These are phyloP conservation scores for Sarocladium strictum DNA, from an alignment of 2,329 filamentous ascomycete species.

Conservation along the genomic window DNA sequence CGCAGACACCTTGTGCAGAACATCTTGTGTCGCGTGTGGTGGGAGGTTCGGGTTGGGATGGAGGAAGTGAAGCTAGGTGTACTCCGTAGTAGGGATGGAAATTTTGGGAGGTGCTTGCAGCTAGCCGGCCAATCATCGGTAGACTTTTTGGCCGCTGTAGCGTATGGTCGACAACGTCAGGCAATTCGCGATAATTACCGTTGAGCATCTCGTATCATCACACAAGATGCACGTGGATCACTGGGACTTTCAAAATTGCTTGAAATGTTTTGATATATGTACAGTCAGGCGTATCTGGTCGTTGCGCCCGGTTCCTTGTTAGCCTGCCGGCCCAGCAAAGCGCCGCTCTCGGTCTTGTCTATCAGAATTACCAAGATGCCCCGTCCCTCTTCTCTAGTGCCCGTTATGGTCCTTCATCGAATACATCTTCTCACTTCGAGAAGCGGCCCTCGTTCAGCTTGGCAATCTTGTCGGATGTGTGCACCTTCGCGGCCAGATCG, in stretches of 20 bases:
- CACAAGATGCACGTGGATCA: too few species aligned
- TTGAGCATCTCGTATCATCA: too few species aligned
- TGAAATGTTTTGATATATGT: not conserved
- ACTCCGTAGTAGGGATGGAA: slow-evolving; percentile 15
- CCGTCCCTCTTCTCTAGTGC: not conserved
- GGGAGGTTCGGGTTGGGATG: slow-evolving; percentile 16
- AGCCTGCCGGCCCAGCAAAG: not conserved
- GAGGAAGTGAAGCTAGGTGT: slow-evolving; percentile 15
- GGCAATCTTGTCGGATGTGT: slow-evolving; percentile 33
- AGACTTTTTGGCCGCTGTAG: not conserved
- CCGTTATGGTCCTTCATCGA: not conserved
- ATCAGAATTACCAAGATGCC: not conserved
- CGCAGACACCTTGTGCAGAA: slow-evolving; percentile 45
- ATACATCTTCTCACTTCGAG: not conserved
- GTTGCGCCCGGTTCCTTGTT: not conserved
- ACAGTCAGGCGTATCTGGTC: not conserved
- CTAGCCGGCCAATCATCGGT: slow-evolving; percentile 6
- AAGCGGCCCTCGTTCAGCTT: slow-evolving; percentile 26
- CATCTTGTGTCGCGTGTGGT: slow-evolving; percentile 25
- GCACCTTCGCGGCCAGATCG: slow-evolving; percentile 31
- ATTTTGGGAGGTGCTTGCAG: not conserved
- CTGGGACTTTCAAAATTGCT: not conserved
- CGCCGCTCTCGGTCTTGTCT: not conserved
- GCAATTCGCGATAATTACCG: not conserved
- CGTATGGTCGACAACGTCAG: not conserved